Evolutionary conservation across 768 basidiomycete genomes (phyloP), one percentile per base, ranked within the genome.

Genomic region (Phaeotremella skinneri): DNA sequence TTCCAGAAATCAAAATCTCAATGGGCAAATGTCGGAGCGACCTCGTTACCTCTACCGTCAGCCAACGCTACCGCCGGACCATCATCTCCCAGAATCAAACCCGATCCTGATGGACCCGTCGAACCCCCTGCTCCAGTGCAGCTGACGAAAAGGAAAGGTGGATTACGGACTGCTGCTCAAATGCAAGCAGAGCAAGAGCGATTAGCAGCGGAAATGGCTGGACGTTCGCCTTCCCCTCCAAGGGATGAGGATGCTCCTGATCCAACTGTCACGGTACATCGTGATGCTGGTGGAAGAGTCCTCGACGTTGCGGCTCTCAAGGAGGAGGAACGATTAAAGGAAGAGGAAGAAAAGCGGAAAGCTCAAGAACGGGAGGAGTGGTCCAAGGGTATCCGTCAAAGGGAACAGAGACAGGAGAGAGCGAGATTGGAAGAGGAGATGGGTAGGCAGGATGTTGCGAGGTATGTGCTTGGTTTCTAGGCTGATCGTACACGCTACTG

Each of bases 371-470:
- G 63, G 57, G 91, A 94, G 90, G 90, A 94, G 74, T 98, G 96
- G 96, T 91, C 91, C 0, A 98, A 94, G 77, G 96, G 96, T 29
- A 70, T 98, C 32, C 88, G 91, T 37, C 96, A 98, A 79, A 80
- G 85, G 59, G 87, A 89, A 23, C 88, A 92, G 59, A 79, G 81
- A 52, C 89, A 92, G 78, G 83, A 82, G 72, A 79, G 81, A 72
- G 83, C 79, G 69, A 69, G 77, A 57, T 85, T 90, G 58, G 73
- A 89, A 69, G 86, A 89, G 76, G 85, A 83, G 66, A 85, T 87
- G 76, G 82, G 80, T 58, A 79, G 78, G 13, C 81, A 80, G 58
- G 82, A 85, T 17, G 87, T 97, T 62, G 87, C 90, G 4, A 81
- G 93, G 78, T 80, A 54, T 61, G 76, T 62, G 23, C 32, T 11